phyloP scores from a whole-genome alignment of 2,329 filamentous ascomycete species.

The Ascochyta fabae region DNA sequence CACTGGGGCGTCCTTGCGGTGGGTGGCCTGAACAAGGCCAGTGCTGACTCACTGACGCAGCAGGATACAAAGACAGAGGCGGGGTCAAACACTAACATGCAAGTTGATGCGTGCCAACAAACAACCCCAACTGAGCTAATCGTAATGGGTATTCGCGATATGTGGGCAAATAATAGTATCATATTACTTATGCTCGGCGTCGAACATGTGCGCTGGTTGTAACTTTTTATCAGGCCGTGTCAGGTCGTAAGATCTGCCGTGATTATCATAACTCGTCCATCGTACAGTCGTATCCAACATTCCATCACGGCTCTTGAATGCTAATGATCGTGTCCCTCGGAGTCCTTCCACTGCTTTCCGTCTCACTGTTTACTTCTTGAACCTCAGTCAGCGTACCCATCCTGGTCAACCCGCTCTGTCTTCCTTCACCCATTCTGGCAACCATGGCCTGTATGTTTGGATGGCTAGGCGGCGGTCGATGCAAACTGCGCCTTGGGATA shows the following conservation, averaged over 20 bases:
- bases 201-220: neutral
- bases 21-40: neutral
- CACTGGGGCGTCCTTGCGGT: neutral
- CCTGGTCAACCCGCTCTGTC: constrained; percentile 31
- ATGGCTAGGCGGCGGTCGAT: constrained; percentile 28
- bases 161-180: too few species aligned
- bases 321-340: constrained; percentile 33
- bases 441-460: constrained; percentile 42
- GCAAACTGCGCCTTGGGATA: constrained; percentile 9
- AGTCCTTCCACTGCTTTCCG: constrained; percentile 13
- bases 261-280: constrained; percentile 1
- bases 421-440: constrained; percentile 35
- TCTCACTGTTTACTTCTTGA: constrained; percentile 6
- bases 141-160: neutral
- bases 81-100: neutral
- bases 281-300: constrained; percentile 9
- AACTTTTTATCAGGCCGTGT: neutral
- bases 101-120: neutral
- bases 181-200: too few species aligned
- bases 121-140: too few species aligned
- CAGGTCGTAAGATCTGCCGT: constrained; percentile 6
- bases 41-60: constrained; percentile 1
- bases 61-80: neutral
- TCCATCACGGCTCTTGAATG: constrained; percentile 19
- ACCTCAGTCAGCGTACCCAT: constrained; percentile 27